Conservation (phyloP, 2,329 filamentous ascomycete species). For the Xylogone sp. region DNA sequence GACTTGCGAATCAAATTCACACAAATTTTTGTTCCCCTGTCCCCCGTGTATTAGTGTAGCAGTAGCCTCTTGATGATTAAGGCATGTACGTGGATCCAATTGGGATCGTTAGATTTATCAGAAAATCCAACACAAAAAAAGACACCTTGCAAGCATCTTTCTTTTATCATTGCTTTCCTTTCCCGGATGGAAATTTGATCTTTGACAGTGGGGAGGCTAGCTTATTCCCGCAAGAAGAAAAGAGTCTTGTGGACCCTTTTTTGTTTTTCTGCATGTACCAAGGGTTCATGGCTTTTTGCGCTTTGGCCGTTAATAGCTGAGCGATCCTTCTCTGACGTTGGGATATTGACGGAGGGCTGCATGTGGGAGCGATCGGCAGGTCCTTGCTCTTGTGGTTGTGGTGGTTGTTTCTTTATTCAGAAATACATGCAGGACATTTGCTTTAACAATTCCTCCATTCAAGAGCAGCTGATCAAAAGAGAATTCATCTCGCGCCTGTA, state of each 20-base stretch:
- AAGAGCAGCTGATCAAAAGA: no score
- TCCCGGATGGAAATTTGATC: no score
- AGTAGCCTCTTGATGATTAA: background rate
- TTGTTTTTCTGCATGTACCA: background rate
- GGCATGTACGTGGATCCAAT: background rate
- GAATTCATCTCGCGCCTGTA: no score
- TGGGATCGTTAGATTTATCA: background rate
- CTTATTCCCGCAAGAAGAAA: no score
- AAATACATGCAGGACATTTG: no score
- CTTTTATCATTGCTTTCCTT: no score
- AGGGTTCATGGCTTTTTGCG: background rate
- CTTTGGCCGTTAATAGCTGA: background rate
- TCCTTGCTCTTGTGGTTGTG: background rate
- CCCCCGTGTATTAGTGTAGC: background rate
- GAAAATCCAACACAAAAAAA: no score
- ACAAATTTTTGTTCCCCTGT: background rate
- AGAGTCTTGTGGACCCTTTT: background rate
- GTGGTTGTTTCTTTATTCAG: no score
- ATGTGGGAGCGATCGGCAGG: background rate
- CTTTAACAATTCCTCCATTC: no score
- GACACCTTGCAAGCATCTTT: background rate
- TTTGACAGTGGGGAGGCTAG: no score
- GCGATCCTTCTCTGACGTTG: background rate
- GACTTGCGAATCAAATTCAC: background rate
- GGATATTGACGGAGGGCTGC: background rate